Evolutionary conservation across 2,329 filamentous ascomycete species (phyloP).

Genomic region (Paracamarosporium sp.): DNA sequence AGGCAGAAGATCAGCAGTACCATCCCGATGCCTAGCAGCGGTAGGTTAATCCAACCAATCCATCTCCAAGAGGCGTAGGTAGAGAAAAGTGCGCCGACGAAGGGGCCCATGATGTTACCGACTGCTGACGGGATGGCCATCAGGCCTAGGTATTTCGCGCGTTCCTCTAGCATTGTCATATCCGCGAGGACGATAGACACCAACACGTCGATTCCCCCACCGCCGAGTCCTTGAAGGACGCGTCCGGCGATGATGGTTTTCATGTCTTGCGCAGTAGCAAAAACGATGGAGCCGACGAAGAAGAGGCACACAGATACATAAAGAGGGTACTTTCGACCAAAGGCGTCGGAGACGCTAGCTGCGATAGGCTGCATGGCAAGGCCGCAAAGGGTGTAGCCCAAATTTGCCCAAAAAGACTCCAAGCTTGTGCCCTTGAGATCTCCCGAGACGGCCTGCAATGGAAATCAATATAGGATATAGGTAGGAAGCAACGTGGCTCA

Average conservation of each 20-base stretch:
- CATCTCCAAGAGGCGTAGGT: slow-evolving; percentile 49
- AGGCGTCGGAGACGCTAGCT: slow-evolving; percentile 33
- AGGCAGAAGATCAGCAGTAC: slow-evolving; percentile 55
- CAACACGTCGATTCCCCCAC: slow-evolving; percentile 50
- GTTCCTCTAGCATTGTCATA: slow-evolving; percentile 55
- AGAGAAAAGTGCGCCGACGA: slow-evolving; percentile 57
- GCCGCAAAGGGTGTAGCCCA: slow-evolving; percentile 28
- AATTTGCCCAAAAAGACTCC: slow-evolving; percentile 68
- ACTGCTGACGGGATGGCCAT: slow-evolving; percentile 58
- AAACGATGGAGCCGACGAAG: slow-evolving; percentile 38
- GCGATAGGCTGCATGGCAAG: slow-evolving; percentile 35
- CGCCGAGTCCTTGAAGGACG: slow-evolving; percentile 4
- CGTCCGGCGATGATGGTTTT: not conserved
- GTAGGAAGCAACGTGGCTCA: too few species aligned
- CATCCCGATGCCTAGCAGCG: slow-evolving; percentile 54
- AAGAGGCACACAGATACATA: slow-evolving; percentile 46
- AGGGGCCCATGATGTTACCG: slow-evolving; percentile 56
- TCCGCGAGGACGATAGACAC: slow-evolving; percentile 59
- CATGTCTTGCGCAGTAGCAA: slow-evolving; percentile 3
- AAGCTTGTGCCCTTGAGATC: slow-evolving; percentile 18
- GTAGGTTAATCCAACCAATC: slow-evolving; percentile 45
- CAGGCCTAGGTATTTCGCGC: slow-evolving; percentile 55
- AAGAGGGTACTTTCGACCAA: slow-evolving; percentile 27
- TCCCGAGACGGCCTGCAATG: slow-evolving; percentile 1
- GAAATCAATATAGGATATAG: too few species aligned